Evolutionary conservation across 352 stramenopile genomes (phyloP), one percentile per base, ranked within the genome.

Genomic region (Phytopythium chamaehyphon): DNA sequence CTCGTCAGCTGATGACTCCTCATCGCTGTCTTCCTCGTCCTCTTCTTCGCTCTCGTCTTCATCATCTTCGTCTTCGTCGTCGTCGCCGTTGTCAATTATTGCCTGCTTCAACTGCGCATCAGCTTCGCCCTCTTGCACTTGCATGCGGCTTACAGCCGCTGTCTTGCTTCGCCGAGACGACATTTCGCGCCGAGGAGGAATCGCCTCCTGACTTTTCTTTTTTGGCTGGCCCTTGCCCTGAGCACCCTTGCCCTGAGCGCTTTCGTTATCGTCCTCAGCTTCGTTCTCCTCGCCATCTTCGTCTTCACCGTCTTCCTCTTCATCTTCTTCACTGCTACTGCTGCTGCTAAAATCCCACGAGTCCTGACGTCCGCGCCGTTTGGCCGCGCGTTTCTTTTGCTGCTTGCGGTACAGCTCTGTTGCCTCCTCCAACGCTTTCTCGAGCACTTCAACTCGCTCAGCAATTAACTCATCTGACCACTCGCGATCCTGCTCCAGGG

Each of bases 141-240:
- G 73, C 70, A 88, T 88, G 11, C 76, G 73, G 54, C 65, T 77
- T 33, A 81, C 69, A 11, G 76, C 76, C 2, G 75, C 64, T 8
- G 66, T 71, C 49, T 81, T 88, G 51, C 73, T 86, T 33, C 80
- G 68, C 31, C 76, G 73, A 35, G 73, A 69, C 7, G 69, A 78
- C 8, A 71, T 35, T 22, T 80, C 61, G 11, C 75, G 76, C 0
- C 66, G 69, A 5, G 46, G 47, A 4, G 55, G 59, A 3, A 23
- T 46, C 47, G 4, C 55, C 50, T 3, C n/a, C 44, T 51, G 38
- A 15, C 26, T 51, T 18, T 26, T 28, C 58, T 33, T 61, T 48
- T 2, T 51, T 37, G 28, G 28, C 28, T 33, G 28, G 5, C 9
- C 28, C 28, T 33, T 33, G 9, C 28, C 28, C 28, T 33, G 28